Evolutionary conservation across 2,329 filamentous ascomycete genomes (phyloP).

Genomic region (Colletotrichum tamarilloi): DNA sequence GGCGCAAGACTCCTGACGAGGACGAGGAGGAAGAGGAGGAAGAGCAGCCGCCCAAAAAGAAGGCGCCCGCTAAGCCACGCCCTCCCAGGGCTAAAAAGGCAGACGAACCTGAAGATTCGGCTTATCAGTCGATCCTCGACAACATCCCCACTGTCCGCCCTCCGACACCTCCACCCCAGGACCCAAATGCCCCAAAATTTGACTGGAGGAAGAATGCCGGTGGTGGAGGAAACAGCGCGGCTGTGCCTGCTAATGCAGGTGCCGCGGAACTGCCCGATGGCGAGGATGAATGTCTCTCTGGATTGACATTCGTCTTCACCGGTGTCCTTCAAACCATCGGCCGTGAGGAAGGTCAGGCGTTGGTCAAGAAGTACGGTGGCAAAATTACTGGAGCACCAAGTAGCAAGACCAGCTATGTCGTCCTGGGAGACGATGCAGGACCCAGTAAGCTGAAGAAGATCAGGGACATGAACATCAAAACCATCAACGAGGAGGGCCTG

Average conservation of each 20-base stretch:
- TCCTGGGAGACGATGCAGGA: conserved; percentile 90
- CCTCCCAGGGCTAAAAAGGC: conserved; percentile 73
- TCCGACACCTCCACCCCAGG: conserved; percentile 83
- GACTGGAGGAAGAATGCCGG: conserved; percentile 75
- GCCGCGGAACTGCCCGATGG: conserved; percentile 82
- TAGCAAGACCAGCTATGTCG: conserved; percentile 92
- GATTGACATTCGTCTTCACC: conserved; percentile 94
- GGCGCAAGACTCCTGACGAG: conserved; percentile 67
- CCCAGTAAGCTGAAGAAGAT: conserved; percentile 95
- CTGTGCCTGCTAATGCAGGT: conserved; percentile 70
- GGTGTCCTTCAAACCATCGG: conserved; percentile 84
- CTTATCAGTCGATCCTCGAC: conserved; percentile 86
- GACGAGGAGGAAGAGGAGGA: conserved; percentile 68
- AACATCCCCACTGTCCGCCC: conserved; percentile 85
- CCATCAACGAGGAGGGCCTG: conserved; percentile 92
- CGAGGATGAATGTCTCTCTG: conserved; percentile 88
- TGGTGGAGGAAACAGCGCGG: conserved; percentile 69
- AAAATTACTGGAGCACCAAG: conserved; percentile 89
- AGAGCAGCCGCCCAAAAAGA: conserved; percentile 69
- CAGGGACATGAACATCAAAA: conserved; percentile 81
- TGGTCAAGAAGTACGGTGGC: conserved; percentile 94
- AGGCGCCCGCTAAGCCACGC: conserved; percentile 67
- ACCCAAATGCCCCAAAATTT: conserved; percentile 76
- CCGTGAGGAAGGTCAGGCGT: conserved; percentile 83
- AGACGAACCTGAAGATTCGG: conserved; percentile 73